Conservation (phyloP, 495 filamentous ascomycete genomes). For the Penicillium malachiteum region DNA sequence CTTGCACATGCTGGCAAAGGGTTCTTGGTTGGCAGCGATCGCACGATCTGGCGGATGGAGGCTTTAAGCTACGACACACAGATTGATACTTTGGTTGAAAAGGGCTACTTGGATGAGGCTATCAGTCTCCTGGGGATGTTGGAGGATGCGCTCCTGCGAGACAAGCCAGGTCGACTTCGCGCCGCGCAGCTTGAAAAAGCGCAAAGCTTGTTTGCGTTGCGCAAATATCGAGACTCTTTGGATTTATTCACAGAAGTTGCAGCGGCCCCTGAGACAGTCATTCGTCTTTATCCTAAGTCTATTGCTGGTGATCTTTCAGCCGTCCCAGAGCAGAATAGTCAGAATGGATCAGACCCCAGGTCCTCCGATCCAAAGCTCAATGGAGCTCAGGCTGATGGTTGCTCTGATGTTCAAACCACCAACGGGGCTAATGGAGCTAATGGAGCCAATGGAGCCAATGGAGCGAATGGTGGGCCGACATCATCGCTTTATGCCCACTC, state of each 20-base stretch:
- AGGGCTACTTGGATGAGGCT: conserved; percentile 82
- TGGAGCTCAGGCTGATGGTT: conserved; percentile 29
- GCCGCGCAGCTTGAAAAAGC: conserved; percentile 90
- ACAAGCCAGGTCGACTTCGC: conserved; percentile 76
- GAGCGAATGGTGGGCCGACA: background rate
- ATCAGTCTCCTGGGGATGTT: conserved; percentile 85
- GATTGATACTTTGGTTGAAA: conserved; percentile 77
- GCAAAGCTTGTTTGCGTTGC: conserved; percentile 73
- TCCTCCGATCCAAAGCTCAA: conserved; percentile 34
- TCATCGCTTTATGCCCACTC: conserved; percentile 48
- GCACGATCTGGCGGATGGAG: conserved; percentile 92
- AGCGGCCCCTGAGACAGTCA: conserved; percentile 85
- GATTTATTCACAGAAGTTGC: conserved; percentile 87
- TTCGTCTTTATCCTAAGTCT: conserved; percentile 76
- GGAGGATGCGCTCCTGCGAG: conserved; percentile 83
- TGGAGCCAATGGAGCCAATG: conserved; percentile 9
- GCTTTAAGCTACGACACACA: conserved; percentile 91
- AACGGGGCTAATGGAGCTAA: conserved; percentile 11
- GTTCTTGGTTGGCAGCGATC: conserved; percentile 85
- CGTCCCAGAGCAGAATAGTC: conserved; percentile 49
- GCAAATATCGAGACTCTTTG: conserved; percentile 83
- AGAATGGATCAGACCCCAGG: conserved; percentile 44
- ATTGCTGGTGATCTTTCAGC: conserved; percentile 80
- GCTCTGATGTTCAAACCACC: conserved; percentile 21
- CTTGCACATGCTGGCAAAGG: conserved; percentile 92